A percentile compares a stretch with the other conserved stretches of the same genome.
Evolutionary conservation across 1,284 basidiomycete genomes (phyloP).

Genomic region (Takashimella koratensis): DNA sequence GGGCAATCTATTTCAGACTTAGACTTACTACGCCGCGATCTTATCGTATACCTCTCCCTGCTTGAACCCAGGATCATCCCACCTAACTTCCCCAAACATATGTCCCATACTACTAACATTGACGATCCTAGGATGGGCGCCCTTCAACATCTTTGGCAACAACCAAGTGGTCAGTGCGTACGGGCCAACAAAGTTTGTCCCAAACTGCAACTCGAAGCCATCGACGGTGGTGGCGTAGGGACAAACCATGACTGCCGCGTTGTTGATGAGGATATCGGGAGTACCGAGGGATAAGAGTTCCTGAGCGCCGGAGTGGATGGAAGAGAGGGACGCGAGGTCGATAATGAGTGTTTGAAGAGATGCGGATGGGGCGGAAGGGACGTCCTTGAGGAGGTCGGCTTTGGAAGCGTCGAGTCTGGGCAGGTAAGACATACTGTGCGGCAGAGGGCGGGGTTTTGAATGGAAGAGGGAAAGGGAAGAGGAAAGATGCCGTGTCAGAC

Average conservation of each 20-base stretch:
- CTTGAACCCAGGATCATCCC: constrained; percentile 12
- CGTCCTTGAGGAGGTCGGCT: constrained; percentile 6
- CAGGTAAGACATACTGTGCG: no score
- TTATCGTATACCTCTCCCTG: constrained; percentile 12
- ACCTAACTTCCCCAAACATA: constrained; percentile 7
- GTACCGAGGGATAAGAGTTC: not conserved
- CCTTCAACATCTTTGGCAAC: constrained; percentile 8
- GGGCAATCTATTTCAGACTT: no score
- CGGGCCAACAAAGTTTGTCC: constrained; percentile 31
- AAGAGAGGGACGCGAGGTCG: constrained; percentile 12
- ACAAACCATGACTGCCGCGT: constrained; percentile 27
- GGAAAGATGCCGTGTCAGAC: no score
- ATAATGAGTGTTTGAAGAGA: constrained; percentile 6
- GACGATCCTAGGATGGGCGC: constrained; percentile 12
- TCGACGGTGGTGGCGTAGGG: constrained; percentile 20
- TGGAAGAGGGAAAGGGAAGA: not conserved
- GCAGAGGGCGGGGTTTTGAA: no score
- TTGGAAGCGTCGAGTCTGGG: constrained; percentile 12
- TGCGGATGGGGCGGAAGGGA: not conserved
- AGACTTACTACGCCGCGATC: constrained; percentile 7
- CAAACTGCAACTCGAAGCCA: constrained; percentile 34
- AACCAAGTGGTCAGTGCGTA: constrained; percentile 28
- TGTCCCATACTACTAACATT: constrained; percentile 11
- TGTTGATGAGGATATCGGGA: constrained; percentile 33
- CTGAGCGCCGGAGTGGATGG: constrained; percentile 7